phyloP scores from a whole-genome alignment of 441 rosid genomes.

The Pelargonium cotyledonis region DNA sequence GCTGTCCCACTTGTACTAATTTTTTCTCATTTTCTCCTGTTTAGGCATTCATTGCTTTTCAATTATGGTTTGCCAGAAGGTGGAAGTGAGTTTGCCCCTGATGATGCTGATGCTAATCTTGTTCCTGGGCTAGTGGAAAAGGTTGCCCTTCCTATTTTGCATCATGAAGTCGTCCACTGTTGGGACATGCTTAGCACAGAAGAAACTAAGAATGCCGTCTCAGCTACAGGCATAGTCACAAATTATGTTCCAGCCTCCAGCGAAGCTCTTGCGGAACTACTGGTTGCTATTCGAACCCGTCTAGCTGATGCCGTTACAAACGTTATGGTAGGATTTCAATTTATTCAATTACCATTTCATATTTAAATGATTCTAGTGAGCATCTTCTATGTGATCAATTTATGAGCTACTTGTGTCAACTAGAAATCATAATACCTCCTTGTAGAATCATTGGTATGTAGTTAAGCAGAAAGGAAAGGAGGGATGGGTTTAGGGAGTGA shows the following conservation, averaged over 20 bases:
- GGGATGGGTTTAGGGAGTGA: background rate
- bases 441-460: too few relatives aligned
- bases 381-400: background rate
- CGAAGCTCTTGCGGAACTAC: slow-evolving; percentile 56
- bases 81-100: slow-evolving; percentile 46
- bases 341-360: background rate
- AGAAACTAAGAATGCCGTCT: slow-evolving; percentile 76
- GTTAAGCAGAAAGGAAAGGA: too few relatives aligned
- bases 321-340: slow-evolving; percentile 16
- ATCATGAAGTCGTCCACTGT: slow-evolving; percentile 73
- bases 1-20: slow-evolving; percentile 18
- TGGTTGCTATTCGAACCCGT: slow-evolving; percentile 58
- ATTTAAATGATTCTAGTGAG: background rate
- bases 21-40: slow-evolving; percentile 17
- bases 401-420: too few relatives aligned
- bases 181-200: slow-evolving; percentile 84
- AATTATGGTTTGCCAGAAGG: slow-evolving; percentile 75
- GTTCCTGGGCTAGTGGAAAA: slow-evolving; percentile 82
- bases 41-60: slow-evolving; percentile 78
- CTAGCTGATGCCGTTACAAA: slow-evolving; percentile 62
- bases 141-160: slow-evolving; percentile 77
- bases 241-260: slow-evolving; percentile 63
- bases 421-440: too few relatives aligned
- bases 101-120: slow-evolving; percentile 78
- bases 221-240: slow-evolving; percentile 70